Base-by-base conservation (phyloP, 257 asterid genomes). In the Scutellaria baicalensis region DNA sequence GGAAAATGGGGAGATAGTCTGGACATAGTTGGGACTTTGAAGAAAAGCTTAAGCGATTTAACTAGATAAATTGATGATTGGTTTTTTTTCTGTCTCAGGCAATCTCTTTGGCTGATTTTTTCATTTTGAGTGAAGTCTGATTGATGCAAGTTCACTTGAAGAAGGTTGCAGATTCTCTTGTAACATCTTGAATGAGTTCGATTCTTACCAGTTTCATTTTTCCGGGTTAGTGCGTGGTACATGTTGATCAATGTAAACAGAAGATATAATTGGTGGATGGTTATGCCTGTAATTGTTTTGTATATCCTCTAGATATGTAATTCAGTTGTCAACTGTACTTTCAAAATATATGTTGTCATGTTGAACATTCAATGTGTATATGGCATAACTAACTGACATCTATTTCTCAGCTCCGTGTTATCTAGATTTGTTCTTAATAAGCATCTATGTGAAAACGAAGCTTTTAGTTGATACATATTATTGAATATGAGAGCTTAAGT, bases 11-110 rank as follows among this genome's bases (percentile, higher is more conserved):
- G 48, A 4, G 44, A 63, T 54, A 69, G 6, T 63, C 36, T 10
- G 9, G 31, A 35, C 67, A 52, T 47, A 73, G 54, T 36, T 61
- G 23, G 45, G 42, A 13, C 40, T 31, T 12, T 63, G 20, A 57
- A 68, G 43, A 11, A n/a, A n/a, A 39, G 65, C 69, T 56, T 48
- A 44, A 58, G 47, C 42, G 5, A 12, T 52, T 42, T 9, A 47
- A 11, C 52, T 23, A 42, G 55, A 59, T 10, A 20, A 47, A 8
- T 39, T 54, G 6, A 47, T 23, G 39, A 33, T 69, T 65, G 42
- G 39, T 12, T 45, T n/a, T n/a, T 48, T 69, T 50, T 35, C 48
- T 50, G 63, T 75, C 42, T 43, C 83, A 68, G 80, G 85, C 42
- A 43, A 31, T 71, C 21, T 33, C 69, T 75, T 58, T 20, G 50